phyloP scores from a whole-genome alignment of 2,329 filamentous ascomycete species.

The Cladorrhinum sp. region DNA sequence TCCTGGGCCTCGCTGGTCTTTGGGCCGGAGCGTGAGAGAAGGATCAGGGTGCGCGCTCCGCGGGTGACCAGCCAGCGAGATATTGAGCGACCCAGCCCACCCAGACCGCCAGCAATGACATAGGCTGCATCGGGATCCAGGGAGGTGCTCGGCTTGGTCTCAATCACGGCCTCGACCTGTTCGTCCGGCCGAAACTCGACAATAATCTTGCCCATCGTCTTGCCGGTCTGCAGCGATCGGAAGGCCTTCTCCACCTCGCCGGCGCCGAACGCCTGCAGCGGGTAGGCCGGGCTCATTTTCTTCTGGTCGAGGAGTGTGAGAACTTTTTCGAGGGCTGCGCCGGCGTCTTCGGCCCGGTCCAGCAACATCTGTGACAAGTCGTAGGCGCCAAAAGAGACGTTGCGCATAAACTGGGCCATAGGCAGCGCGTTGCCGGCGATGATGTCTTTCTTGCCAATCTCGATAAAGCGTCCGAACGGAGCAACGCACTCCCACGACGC shows the following conservation, averaged over 20 bases:
- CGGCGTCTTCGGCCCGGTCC: too few relatives aligned
- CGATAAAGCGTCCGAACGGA: conserved; percentile 16
- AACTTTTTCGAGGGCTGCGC: neutral
- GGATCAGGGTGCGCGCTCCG: conserved; percentile 38
- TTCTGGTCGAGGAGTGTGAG: neutral
- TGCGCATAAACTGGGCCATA: conserved; percentile 14
- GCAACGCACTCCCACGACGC: conserved; percentile 42
- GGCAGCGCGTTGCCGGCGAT: conserved; percentile 2
- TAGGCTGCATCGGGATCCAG: conserved; percentile 30
- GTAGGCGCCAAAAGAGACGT: conserved; percentile 1
- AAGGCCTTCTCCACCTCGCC: conserved; percentile 3
- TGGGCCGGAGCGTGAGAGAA: conserved; percentile 27
- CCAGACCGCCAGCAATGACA: conserved; percentile 37
- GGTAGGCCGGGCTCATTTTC: neutral
- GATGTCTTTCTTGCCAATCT: conserved; percentile 21
- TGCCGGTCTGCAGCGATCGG: neutral
- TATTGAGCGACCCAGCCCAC: conserved; percentile 37
- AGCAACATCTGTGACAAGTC: conserved; percentile 8
- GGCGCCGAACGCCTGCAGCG: neutral
- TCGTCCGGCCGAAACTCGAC: conserved; percentile 23
- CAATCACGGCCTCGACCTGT: neutral
- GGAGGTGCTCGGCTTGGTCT: neutral
- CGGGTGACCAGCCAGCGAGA: conserved; percentile 36
- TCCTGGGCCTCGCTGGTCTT: neutral
- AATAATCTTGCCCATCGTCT: conserved; percentile 34